These are phyloP conservation scores for Luzula sylvatica DNA, from an alignment of 176 grass and related monocot species.

Conservation along the genomic window DNA sequence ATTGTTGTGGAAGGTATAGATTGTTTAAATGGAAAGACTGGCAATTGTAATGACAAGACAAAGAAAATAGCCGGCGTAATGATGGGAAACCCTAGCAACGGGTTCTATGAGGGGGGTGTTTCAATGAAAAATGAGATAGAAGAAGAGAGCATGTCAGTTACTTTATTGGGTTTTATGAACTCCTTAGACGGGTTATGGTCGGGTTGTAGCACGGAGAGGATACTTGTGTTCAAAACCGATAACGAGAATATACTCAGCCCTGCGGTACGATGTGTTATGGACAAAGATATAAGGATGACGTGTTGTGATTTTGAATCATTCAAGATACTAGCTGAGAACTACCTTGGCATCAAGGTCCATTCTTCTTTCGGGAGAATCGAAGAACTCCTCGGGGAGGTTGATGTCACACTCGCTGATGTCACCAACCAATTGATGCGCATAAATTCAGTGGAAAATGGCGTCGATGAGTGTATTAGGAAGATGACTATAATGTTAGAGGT, in stretches of 20 bases:
- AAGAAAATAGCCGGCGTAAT: not conserved
- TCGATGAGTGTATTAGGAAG: not conserved
- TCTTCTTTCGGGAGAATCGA: not conserved
- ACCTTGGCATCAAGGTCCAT: not conserved
- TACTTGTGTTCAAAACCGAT: conserved; percentile 19
- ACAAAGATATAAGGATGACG: conserved; percentile 26
- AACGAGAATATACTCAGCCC: conserved; percentile 7
- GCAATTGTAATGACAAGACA: not conserved
- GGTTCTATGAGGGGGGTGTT: not conserved
- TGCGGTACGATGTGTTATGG: conserved; percentile 21
- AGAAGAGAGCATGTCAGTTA: not conserved
- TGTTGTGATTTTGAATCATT: conserved; percentile 24
- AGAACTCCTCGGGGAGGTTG: not conserved
- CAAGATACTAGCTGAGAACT: conserved; percentile 22
- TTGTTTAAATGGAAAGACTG: conserved; percentile 11
- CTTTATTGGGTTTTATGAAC: conserved; percentile 13
- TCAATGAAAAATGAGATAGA: not conserved
- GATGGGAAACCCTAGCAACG: too few species aligned
- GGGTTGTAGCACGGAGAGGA: conserved; percentile 1
- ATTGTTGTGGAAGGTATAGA: conserved; percentile 22
- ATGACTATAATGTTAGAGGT: not conserved
- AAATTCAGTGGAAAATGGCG: not conserved
- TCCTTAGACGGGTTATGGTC: conserved; percentile 23
- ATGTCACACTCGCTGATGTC: conserved; percentile 24
- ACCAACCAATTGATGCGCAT: conserved; percentile 12